These are phyloP conservation scores for Rhizopus delemar DNA, from an alignment of 371 early-diverging fungal genomes.

Conservation along the genomic window DNA sequence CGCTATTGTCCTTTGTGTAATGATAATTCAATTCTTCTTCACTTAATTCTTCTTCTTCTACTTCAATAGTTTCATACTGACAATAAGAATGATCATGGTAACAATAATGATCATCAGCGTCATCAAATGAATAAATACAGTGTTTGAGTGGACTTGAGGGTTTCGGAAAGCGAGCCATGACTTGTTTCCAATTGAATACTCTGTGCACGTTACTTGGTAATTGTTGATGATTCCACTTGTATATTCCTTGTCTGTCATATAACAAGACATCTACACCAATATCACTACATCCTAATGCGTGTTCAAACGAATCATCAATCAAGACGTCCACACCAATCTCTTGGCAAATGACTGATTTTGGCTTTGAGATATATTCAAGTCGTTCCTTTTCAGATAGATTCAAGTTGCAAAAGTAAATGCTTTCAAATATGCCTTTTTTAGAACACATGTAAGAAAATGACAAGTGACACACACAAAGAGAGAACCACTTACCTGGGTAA, in stretches of 20 bases:
- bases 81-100: slow-evolving; percentile 5
- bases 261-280: slow-evolving; percentile 45
- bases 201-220: slow-evolving; percentile 47
- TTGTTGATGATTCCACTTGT: slow-evolving; percentile 47
- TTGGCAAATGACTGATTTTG: slow-evolving; percentile 53
- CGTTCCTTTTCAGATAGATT: slow-evolving; percentile 46
- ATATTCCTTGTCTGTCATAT: slow-evolving; percentile 45
- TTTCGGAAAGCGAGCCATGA: slow-evolving; percentile 50
- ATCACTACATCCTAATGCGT: slow-evolving; percentile 46
- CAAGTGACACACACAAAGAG: background rate
- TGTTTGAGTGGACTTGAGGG: slow-evolving; percentile 50
- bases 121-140: slow-evolving; percentile 29
- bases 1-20: slow-evolving; percentile 18
- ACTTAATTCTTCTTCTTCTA: slow-evolving; percentile 31
- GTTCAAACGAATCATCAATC: slow-evolving; percentile 53
- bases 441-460: background rate
- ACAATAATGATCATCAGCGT: background rate
- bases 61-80: slow-evolving; percentile 30
- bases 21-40: slow-evolving; percentile 17
- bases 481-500: slow-evolving; percentile 36
- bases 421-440: slow-evolving; percentile 48
- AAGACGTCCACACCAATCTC: slow-evolving; percentile 55
- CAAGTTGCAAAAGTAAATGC: slow-evolving; percentile 55
- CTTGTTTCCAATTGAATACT: slow-evolving; percentile 50
- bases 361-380: slow-evolving; percentile 46